Percentiles rank a stretch among this genome's conserved stretches.
These are phyloP conservation scores for Cyclostephanos tholiformis DNA, from an alignment of 108 stramenopile genomes.

Conservation along the genomic window DNA sequence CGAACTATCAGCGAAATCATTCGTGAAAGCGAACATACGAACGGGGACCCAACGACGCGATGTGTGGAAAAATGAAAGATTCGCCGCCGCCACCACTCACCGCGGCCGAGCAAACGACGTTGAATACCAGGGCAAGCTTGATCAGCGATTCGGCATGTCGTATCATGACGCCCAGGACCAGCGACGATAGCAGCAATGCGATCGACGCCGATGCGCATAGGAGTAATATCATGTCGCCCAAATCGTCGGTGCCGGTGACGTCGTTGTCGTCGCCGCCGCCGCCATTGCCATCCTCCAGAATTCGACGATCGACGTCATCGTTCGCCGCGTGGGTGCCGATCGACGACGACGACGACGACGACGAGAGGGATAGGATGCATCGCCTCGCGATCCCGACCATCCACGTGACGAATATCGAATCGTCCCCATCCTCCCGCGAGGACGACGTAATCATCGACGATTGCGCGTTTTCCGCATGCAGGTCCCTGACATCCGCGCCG, in stretches of 20 bases:
- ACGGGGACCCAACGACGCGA: too few relatives aligned
- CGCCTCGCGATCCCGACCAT: background rate
- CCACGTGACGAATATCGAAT: conserved; percentile 2
- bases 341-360: conserved; percentile 8
- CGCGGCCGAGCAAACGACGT: conserved; percentile 48
- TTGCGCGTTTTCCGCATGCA: too few relatives aligned
- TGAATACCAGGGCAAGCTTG: conserved; percentile 65
- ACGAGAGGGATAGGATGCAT: conserved; percentile 9
- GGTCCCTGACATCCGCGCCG: background rate
- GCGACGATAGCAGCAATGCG: conserved; percentile 29
- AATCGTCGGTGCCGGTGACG: conserved; percentile 27
- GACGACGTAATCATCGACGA: too few relatives aligned
- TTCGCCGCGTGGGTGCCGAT: background rate
- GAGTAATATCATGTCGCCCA: conserved; percentile 35
- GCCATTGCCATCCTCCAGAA: conserved; percentile 27
- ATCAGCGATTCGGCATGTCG: conserved; percentile 55
- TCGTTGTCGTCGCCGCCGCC: conserved; percentile 27
- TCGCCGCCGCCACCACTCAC: too few relatives aligned
- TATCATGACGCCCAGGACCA: conserved; percentile 51
- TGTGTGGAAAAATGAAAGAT: too few relatives aligned
- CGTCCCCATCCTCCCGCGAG: background rate
- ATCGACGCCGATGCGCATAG: conserved; percentile 33
- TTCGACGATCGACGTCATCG: conserved; percentile 14
- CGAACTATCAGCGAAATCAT: too few relatives aligned
- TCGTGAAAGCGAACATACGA: too few relatives aligned